These are phyloP conservation scores for Moesziomyces sp. DNA, from an alignment of 1,284 basidiomycete species.

Conservation along the genomic window DNA sequence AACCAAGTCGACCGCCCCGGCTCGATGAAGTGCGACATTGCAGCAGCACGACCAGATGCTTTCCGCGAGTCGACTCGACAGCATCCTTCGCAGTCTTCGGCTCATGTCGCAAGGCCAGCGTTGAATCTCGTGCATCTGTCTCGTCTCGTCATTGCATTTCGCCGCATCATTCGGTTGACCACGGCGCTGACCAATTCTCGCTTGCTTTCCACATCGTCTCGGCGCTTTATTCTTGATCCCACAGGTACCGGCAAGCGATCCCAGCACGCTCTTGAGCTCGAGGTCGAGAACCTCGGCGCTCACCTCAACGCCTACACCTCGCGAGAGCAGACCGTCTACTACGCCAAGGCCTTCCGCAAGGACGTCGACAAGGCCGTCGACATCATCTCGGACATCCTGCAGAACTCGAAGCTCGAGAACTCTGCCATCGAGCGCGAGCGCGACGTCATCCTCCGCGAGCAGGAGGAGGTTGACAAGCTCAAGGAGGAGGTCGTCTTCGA, in stretches of 20 bases:
- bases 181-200: slow-evolving; percentile 1
- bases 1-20: neutral
- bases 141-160: neutral
- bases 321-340: slow-evolving; percentile 98
- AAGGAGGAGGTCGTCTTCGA: slow-evolving; percentile 98
- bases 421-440: slow-evolving; percentile 93
- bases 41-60: neutral
- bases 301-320: slow-evolving; percentile 99
- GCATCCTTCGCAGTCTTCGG: too few relatives aligned
- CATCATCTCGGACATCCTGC: slow-evolving; percentile 97
- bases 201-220: neutral
- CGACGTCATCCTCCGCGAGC: slow-evolving; percentile 95
- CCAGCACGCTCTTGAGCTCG: slow-evolving; percentile 92
- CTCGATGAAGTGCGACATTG: neutral
- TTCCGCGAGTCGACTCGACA: too few relatives aligned
- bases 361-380: slow-evolving; percentile 92
- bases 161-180: neutral
- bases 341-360: slow-evolving; percentile 97
- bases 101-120: neutral
- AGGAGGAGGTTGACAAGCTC: slow-evolving; percentile 99
- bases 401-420: slow-evolving; percentile 93
- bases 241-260: slow-evolving; percentile 86
- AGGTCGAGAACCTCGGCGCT: slow-evolving; percentile 97
- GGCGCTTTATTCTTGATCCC: neutral
- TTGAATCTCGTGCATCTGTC: neutral